A percentile compares a stretch with the other conserved stretches of the same genome.
Evolutionary conservation across 2,329 filamentous ascomycete genomes (phyloP).

Genomic region (Colletotrichum noveboracense): DNA sequence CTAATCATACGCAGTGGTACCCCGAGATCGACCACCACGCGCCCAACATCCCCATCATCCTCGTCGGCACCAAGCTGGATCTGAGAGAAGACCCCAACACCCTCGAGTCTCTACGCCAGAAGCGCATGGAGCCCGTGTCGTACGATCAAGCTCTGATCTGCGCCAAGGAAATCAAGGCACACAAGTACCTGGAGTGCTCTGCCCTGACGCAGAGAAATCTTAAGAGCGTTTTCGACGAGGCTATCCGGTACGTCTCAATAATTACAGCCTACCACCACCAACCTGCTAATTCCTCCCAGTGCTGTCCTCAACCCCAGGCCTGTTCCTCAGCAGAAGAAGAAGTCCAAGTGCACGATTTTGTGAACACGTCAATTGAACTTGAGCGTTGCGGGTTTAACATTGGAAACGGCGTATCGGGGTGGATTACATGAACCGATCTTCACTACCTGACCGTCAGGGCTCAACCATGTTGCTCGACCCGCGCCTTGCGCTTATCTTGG

Average conservation of each 20-base stretch:
- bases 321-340: conserved; percentile 62
- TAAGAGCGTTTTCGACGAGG: conserved; percentile 98
- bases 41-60: conserved; percentile 92
- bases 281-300: conserved; percentile 44
- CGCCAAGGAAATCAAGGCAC: conserved; percentile 92
- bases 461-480: conserved; percentile 8
- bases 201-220: conserved; percentile 95
- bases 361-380: conserved; percentile 41
- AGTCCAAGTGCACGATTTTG: conserved; percentile 73
- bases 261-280: conserved; percentile 24
- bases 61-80: conserved; percentile 97
- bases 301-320: conserved; percentile 75
- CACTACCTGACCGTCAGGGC: neutral
- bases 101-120: conserved; percentile 80
- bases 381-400: conserved; percentile 8
- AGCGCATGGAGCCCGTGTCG: conserved; percentile 96
- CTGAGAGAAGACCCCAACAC: conserved; percentile 87
- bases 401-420: conserved; percentile 11
- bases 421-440: conserved; percentile 1
- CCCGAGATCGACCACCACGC: conserved; percentile 98
- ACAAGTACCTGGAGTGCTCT: conserved; percentile 98
- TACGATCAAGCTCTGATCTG: conserved; percentile 90
- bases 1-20: conserved; percentile 72
- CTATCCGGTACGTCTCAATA: conserved; percentile 77
- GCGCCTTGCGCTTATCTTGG: neutral